phyloP scores from a whole-genome alignment of 148 eudicot species.

The Dianthus caryophyllus region DNA sequence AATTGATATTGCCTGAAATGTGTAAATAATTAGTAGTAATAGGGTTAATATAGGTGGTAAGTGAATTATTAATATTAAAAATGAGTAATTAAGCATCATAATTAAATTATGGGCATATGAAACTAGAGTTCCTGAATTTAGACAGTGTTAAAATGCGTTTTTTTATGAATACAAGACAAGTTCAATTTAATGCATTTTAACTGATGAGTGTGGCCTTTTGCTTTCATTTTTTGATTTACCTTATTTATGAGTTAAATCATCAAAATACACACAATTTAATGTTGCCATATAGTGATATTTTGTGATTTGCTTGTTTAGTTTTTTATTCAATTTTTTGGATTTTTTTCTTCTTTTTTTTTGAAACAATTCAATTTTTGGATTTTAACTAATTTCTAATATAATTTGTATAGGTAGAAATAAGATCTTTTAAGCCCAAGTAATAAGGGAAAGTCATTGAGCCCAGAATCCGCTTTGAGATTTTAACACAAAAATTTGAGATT shows the following conservation, averaged over 20 bases:
- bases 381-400: too few relatives aligned
- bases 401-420: too few relatives aligned
- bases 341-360: too few relatives aligned
- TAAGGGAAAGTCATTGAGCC: too few relatives aligned
- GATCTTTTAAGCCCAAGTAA: too few relatives aligned
- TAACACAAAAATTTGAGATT: too few relatives aligned
- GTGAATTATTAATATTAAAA: too few relatives aligned
- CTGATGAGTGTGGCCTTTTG: background rate
- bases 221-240: background rate
- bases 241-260: background rate
- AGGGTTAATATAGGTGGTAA: background rate
- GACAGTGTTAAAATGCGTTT: background rate
- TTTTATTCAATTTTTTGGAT: too few relatives aligned
- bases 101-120: background rate
- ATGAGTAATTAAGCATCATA: background rate
- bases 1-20: too few relatives aligned
- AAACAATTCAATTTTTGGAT: too few relatives aligned
- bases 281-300: background rate
- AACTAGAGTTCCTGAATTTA: background rate
- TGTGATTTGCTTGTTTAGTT: too few relatives aligned
- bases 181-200: background rate
- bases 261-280: background rate
- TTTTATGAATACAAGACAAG: background rate
- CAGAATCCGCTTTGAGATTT: too few relatives aligned
- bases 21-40: background rate